These are phyloP conservation scores for Metschnikowia noctiluminum DNA, from an alignment of 805 yeast species.

Conservation along the genomic window DNA sequence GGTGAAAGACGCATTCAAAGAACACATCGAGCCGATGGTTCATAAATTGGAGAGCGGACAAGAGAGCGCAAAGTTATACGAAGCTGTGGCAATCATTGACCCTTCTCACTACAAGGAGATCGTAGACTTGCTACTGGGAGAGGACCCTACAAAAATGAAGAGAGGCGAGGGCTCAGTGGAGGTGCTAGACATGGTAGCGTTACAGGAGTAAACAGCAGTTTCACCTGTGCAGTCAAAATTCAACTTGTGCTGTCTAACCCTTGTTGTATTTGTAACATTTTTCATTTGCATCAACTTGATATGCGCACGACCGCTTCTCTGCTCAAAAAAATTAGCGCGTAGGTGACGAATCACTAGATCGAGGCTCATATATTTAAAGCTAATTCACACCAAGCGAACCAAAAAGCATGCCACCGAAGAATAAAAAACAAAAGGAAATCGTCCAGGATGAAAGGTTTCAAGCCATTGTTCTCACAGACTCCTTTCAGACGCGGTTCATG, in stretches of 20 bases:
- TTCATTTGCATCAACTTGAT: background rate
- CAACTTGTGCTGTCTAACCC: too few species aligned
- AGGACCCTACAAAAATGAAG: constrained; percentile 36
- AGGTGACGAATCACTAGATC: background rate
- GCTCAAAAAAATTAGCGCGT: background rate
- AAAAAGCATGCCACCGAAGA: constrained; percentile 42
- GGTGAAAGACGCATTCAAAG: constrained; percentile 38
- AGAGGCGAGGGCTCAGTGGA: constrained; percentile 66
- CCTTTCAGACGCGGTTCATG: constrained; percentile 88
- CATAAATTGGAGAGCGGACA: constrained; percentile 39
- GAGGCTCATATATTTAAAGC: background rate
- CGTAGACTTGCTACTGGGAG: constrained; percentile 56
- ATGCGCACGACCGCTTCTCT: constrained; percentile 2
- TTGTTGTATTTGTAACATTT: background rate
- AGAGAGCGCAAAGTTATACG: constrained; percentile 40
- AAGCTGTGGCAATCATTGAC: constrained; percentile 65
- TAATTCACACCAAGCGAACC: background rate
- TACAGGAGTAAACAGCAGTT: constrained; percentile 41
- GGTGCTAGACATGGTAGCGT: constrained; percentile 84
- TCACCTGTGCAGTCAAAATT: background rate
- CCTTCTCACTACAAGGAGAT: constrained; percentile 78
- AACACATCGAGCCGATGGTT: constrained; percentile 32
- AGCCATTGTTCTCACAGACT: constrained; percentile 92
- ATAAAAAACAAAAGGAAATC: constrained; percentile 53
- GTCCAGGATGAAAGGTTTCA: constrained; percentile 75